These are phyloP conservation scores for Starmerella geochares DNA, from an alignment of 805 yeast genomes.

Conservation along the genomic window DNA sequence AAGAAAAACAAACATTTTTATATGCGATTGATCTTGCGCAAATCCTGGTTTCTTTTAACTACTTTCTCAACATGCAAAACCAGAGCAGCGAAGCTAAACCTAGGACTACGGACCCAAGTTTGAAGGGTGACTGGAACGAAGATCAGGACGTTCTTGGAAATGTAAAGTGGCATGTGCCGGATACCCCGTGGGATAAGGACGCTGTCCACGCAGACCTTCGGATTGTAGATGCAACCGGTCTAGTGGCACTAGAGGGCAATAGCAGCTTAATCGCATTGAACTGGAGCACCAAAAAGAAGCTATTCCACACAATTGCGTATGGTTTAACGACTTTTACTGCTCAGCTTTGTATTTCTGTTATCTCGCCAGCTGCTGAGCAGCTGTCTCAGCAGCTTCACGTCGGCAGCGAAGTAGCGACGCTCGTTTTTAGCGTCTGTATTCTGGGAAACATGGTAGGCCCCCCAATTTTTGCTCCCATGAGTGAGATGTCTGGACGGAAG, in stretches of 20 bases:
- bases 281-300: constrained; percentile 42
- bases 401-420: constrained; percentile 38
- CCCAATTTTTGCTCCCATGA: constrained; percentile 46
- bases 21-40: too few species aligned
- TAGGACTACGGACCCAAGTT: too few species aligned
- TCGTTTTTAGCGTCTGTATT: constrained; percentile 47
- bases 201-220: neutral
- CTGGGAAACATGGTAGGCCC: constrained; percentile 57
- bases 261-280: constrained; percentile 37
- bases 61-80: too few species aligned
- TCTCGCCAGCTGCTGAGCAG: constrained; percentile 42
- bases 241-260: constrained; percentile 5
- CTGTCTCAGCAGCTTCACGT: constrained; percentile 40
- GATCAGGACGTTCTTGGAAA: neutral
- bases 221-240: neutral
- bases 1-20: too few species aligned
- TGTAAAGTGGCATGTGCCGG: neutral
- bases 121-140: neutral
- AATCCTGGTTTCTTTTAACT: too few species aligned
- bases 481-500: constrained; percentile 50
- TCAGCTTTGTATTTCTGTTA: constrained; percentile 44
- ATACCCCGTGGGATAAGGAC: neutral
- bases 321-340: constrained; percentile 44
- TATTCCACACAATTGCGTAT: constrained; percentile 33
- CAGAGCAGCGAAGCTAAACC: too few species aligned